Base-by-base conservation (phyloP, 2,329 filamentous ascomycete genomes). In the Intubia oerlemansii region DNA sequence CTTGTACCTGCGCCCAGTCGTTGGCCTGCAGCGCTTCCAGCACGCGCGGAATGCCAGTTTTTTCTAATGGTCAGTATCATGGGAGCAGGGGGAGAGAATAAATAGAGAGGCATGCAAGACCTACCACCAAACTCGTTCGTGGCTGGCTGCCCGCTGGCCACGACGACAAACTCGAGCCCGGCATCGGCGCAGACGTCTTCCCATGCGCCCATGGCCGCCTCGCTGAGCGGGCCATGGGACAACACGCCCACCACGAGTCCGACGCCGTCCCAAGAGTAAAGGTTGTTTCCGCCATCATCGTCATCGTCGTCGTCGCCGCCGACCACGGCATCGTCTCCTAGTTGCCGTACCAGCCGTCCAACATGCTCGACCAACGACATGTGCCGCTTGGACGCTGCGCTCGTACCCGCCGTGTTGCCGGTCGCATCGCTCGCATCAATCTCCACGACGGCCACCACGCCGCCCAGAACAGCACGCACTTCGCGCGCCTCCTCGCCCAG, bases 1-100 rank as follows among this genome's bases (percentile, higher is more conserved):
- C 41, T 4, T 16, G 31, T 1, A 7, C 31, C 20, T 25, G 11
- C 37, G 29, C 55, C 71, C 71, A 77, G 44, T 74, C 69, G 41
- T 74, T 76, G 11, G 67, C 54, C 41, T 75, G 59, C 10, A 77
- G 46, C 0, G 69, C 70, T 41, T 76, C 68, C 7, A 55, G 52
- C 3, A 66, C 54, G 8, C 71, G 56, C 1, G 61, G 52, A 21
- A 74, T 54, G 11, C 38, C 39, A 3, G 37, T 40, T 23, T 38
- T 39, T 24, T 41, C 39, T n/a, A n/a, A n/a, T n/a, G n/a, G n/a
- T n/a, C n/a, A n/a, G n/a, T n/a, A n/a, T n/a, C n/a, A n/a, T n/a
- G n/a, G n/a, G n/a, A n/a, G n/a, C n/a, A n/a, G n/a, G n/a, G n/a
- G n/a, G n/a, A n/a, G n/a, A n/a, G n/a, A n/a, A n/a, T n/a, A n/a